Conservation (phyloP, 345 rosid species). For the Boechera divaricarpa region DNA sequence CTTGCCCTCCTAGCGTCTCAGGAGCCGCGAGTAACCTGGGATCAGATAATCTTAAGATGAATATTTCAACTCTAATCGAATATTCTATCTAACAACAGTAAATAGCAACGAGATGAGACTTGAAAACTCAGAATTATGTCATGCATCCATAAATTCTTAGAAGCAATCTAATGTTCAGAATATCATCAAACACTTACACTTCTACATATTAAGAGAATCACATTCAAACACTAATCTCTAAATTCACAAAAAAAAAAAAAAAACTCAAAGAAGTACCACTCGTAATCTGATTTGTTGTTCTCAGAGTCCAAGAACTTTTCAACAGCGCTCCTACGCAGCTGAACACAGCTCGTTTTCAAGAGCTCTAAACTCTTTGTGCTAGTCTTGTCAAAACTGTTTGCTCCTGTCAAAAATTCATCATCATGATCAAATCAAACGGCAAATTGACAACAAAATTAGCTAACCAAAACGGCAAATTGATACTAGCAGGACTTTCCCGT, state of each 20-base stretch:
- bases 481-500: too few species aligned
- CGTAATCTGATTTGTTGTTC: conserved; percentile 42
- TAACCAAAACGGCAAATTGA: too few species aligned
- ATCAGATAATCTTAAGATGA: not conserved
- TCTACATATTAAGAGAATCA: not conserved
- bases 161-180: conserved; percentile 5
- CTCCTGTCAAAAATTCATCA: conserved; percentile 13
- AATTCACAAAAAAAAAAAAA: not conserved
- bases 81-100: conserved; percentile 15
- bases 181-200: not conserved
- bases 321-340: conserved; percentile 32
- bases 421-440: not conserved
- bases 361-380: conserved; percentile 18
- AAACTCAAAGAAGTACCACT: conserved; percentile 30
- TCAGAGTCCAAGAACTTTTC: conserved; percentile 45
- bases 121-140: not conserved
- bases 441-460: not conserved
- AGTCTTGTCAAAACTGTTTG: conserved; percentile 7
- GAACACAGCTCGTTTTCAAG: conserved; percentile 25
- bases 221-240: not conserved
- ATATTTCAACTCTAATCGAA: conserved; percentile 8
- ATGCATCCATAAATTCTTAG: not conserved
- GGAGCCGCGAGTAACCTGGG: conserved; percentile 46
- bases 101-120: conserved; percentile 4
- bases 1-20: conserved; percentile 25